Conservation (phyloP, 2,329 filamentous ascomycete genomes). For the Calonectria hawksworthii region DNA sequence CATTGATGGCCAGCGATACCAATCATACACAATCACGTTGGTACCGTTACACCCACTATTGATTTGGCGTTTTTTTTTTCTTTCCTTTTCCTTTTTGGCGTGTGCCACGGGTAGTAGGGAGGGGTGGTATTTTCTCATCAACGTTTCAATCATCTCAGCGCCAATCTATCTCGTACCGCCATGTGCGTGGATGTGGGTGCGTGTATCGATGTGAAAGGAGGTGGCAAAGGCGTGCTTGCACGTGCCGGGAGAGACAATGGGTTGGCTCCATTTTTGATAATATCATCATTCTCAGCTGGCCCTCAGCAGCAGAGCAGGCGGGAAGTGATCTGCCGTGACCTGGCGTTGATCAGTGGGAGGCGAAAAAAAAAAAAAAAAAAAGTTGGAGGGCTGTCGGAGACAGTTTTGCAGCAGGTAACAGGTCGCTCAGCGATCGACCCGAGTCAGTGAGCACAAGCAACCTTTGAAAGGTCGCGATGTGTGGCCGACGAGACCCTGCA, state of each 20-base stretch:
- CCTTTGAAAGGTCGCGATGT: constrained; percentile 7
- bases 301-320: background rate
- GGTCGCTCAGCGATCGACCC: background rate
- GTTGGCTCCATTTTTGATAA: background rate
- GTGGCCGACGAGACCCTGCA: constrained; percentile 3
- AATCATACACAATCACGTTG: background rate
- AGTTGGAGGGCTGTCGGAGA: background rate
- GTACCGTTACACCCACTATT: background rate
- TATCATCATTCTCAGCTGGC: background rate
- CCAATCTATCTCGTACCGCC: background rate
- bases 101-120: background rate
- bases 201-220: background rate
- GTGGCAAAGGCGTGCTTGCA: constrained; percentile 8
- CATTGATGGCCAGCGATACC: constrained; percentile 9
- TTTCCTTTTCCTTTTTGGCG: background rate
- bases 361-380: background rate
- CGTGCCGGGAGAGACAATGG: background rate
- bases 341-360: background rate
- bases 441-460: constrained; percentile 9
- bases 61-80: background rate
- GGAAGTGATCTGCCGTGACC: background rate
- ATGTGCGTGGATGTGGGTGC: background rate
- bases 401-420: background rate
- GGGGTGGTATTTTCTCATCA: background rate
- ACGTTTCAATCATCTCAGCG: background rate